Percentiles rank a stretch among this genome's conserved stretches.
phyloP scores from a whole-genome alignment of 2,329 filamentous ascomycete species.

The Aspergillus clavatus region DNA sequence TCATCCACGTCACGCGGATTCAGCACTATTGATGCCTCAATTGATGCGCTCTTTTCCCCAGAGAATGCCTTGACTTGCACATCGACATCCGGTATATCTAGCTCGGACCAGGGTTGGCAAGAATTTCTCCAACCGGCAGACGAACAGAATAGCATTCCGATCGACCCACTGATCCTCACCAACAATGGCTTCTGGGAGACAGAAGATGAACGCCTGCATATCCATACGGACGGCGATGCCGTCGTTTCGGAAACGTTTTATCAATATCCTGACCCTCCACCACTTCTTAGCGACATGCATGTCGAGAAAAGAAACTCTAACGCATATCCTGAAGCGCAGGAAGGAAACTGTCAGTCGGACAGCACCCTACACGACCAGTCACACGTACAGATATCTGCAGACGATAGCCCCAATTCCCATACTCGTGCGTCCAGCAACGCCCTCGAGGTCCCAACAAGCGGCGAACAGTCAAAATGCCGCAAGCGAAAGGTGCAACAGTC shows the following conservation, averaged over 20 bases:
- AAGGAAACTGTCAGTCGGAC: background rate
- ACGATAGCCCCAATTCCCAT: slow-evolving; percentile 1
- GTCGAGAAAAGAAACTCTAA: slow-evolving; percentile 1
- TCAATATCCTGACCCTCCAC: slow-evolving; percentile 8
- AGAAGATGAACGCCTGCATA: background rate
- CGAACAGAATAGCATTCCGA: slow-evolving; percentile 4
- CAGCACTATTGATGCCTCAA: background rate
- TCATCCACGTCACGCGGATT: slow-evolving; percentile 1
- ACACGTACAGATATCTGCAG: slow-evolving; percentile 1
- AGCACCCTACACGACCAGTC: background rate
- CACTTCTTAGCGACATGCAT: background rate
- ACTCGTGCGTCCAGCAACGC: slow-evolving; percentile 1
- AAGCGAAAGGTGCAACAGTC: slow-evolving; percentile 1
- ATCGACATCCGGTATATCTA: slow-evolving; percentile 4
- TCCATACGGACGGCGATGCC: background rate
- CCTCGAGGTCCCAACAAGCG: background rate
- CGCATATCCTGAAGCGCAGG: slow-evolving; percentile 1
- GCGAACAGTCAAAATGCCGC: background rate
- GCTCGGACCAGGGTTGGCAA: slow-evolving; percentile 3
- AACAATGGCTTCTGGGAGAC: slow-evolving; percentile 5
- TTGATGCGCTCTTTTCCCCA: slow-evolving; percentile 2
- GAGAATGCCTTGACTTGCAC: slow-evolving; percentile 1
- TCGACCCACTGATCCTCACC: slow-evolving; percentile 6
- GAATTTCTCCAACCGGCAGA: slow-evolving; percentile 1
- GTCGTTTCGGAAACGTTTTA: slow-evolving; percentile 3